phyloP scores from a whole-genome alignment of 2,329 filamentous ascomycete genomes.

The Emergomyces orientalis region DNA sequence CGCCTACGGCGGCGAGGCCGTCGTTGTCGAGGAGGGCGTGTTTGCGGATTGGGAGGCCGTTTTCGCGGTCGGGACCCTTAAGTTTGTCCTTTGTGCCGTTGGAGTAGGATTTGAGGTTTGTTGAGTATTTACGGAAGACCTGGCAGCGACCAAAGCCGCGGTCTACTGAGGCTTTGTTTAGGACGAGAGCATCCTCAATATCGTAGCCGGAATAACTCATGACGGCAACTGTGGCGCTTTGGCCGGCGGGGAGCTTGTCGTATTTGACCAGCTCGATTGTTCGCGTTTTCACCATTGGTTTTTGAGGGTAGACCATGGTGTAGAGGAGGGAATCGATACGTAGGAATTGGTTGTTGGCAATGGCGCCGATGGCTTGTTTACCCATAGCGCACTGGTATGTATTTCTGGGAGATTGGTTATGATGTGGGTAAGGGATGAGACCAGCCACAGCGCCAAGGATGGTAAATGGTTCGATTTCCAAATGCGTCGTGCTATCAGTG shows the following conservation, averaged over 20 bases:
- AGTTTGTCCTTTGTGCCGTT: conserved; percentile 61
- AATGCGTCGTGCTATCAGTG: conserved; percentile 72
- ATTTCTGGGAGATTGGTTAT: conserved; percentile 97
- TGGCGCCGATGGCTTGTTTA: conserved; percentile 98
- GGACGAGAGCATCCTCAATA: conserved; percentile 93
- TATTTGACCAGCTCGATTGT: conserved; percentile 96
- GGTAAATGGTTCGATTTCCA: conserved; percentile 97
- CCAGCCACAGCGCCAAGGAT: conserved; percentile 91
- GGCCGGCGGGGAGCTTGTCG: conserved; percentile 91
- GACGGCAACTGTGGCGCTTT: conserved; percentile 94
- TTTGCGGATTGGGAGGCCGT: conserved; percentile 54
- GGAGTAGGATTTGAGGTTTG: conserved; percentile 77
- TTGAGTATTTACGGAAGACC: conserved; percentile 90
- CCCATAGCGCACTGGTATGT: conserved; percentile 99
- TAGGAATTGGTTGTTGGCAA: conserved; percentile 96
- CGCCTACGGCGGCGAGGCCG: conserved; percentile 79
- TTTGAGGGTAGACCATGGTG: conserved; percentile 93
- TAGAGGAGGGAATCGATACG: conserved; percentile 94
- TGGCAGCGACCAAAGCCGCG: conserved; percentile 94
- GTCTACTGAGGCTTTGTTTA: conserved; percentile 94
- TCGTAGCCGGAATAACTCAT: conserved; percentile 99
- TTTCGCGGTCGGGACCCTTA: conserved; percentile 54
- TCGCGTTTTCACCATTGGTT: conserved; percentile 93
- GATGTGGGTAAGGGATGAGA: conserved; percentile 93
- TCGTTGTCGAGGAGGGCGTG: conserved; percentile 71